Base-by-base conservation (phyloP, 495 filamentous ascomycete genomes). In the Elaphomyces granulatus region DNA sequence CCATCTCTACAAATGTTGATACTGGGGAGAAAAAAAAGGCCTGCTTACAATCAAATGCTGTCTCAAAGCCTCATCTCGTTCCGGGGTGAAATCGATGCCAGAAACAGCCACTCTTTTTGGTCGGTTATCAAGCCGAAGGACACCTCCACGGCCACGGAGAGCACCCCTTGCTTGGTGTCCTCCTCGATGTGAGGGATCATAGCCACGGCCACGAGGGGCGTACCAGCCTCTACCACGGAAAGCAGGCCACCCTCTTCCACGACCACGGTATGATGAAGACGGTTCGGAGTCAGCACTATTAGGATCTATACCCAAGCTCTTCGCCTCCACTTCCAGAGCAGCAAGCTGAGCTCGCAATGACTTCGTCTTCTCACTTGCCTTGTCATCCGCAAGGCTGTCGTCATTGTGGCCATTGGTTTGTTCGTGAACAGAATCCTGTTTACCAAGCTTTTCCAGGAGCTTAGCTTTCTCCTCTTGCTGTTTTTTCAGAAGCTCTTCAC, bases 41-140 rank as follows among this genome's bases (percentile, higher is more conserved):
- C n/a, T n/a, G 66, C 81, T 70, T 70, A 94, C 86, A 52, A 94
- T 76, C 36, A 95, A 70, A 55, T 87, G 83, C 50, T 90, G 79
- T 37, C 87, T 65, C 45, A 98, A 67, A 2, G 75, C 77, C 53
- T 96, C 90, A 44, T 95, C 87, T 55, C 75, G 79, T 42, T 77
- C 76, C 1, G 71, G 60, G 20, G 76, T 72, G 35, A 80, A 71
- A 41, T 83, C 75, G 15, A 81, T 68, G 7, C 81, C 83, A 15
- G 75, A 68, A 16, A 98, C 64, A 3, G 72, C 69, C 9, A 98
- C 70, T 39, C 70, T 77, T 60, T 78, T 85, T 1, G 90, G 81
- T 18, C 90, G 70, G 50, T 93, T 93, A 51, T 98, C 90, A 18
- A 98, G 64, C 23, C 81, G 83, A 47, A 83, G 78, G 8, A 81